Evolutionary conservation across 441 rosid species (phyloP).

Genomic region (Omphalea diandra): DNA sequence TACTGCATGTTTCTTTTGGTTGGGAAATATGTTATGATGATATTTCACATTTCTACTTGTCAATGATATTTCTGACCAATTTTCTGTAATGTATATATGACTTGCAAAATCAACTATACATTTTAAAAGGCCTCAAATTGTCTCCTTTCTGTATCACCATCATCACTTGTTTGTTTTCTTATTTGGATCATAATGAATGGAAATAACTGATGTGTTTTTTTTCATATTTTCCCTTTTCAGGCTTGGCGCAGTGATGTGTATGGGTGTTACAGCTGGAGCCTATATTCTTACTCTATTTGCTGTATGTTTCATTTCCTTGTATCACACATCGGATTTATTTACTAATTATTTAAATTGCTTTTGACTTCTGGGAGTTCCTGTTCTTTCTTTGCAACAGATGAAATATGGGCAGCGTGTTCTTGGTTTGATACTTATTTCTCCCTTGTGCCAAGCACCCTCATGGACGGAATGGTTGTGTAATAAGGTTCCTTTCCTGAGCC

Average conservation of each 20-base stretch:
- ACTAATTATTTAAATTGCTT: not conserved
- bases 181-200: not conserved
- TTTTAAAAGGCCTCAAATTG: conserved; percentile 3
- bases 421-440: conserved; percentile 91
- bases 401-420: conserved; percentile 83
- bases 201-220: conserved; percentile 8
- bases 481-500: conserved; percentile 53
- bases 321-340: conserved; percentile 1
- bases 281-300: conserved; percentile 88
- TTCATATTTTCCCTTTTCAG: conserved; percentile 33
- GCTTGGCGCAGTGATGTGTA: conserved; percentile 93
- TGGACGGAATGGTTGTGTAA: conserved; percentile 97
- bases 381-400: conserved; percentile 46
- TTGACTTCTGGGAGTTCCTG: conserved; percentile 7
- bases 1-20: conserved; percentile 15
- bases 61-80: not conserved
- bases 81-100: not conserved
- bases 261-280: conserved; percentile 99
- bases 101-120: not conserved
- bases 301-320: conserved; percentile 42
- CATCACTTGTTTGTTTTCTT: not conserved
- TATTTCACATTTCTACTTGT: not conserved
- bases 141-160: conserved; percentile 3
- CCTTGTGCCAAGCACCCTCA: conserved; percentile 87
- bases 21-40: not conserved